Conservation (phyloP, 805 yeast species). For the Hanseniaspora taiwanica region DNA sequence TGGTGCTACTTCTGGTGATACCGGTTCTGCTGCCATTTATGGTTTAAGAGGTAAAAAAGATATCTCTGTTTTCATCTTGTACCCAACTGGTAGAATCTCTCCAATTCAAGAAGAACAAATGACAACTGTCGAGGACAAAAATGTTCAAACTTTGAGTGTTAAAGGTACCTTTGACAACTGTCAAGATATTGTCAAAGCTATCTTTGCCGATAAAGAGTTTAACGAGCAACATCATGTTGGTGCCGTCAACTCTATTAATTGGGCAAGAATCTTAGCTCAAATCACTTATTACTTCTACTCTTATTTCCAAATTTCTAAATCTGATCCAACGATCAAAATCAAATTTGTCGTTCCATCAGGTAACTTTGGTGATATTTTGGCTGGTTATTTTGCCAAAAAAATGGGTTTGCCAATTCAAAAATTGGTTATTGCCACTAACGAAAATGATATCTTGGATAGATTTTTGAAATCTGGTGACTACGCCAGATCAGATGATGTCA, state of each 20-base stretch:
- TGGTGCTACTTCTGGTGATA: constrained; percentile 98
- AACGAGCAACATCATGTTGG: constrained; percentile 87
- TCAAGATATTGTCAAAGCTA: constrained; percentile 88
- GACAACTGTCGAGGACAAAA: constrained; percentile 89
- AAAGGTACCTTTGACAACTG: constrained; percentile 97
- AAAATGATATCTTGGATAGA: constrained; percentile 88
- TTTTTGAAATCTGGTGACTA: constrained; percentile 79
- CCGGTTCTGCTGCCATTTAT: constrained; percentile 98
- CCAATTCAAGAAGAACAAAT: constrained; percentile 97
- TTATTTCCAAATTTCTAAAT: constrained; percentile 53
- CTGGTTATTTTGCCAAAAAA: constrained; percentile 86
- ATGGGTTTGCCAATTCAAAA: constrained; percentile 90
- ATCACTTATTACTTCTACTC: constrained; percentile 93
- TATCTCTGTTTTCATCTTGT: constrained; percentile 90
- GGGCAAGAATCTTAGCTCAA: constrained; percentile 98
- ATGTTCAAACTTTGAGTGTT: constrained; percentile 90
- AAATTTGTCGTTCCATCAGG: constrained; percentile 95
- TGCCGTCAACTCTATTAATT: constrained; percentile 95
- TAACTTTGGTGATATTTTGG: constrained; percentile 95
- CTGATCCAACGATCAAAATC: constrained; percentile 33
- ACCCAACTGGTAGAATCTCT: constrained; percentile 95
- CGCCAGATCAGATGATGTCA: constrained; percentile 62
- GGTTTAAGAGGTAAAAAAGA: constrained; percentile 95
- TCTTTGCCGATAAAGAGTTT: constrained; percentile 82
- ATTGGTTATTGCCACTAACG: constrained; percentile 88